phyloP scores from a whole-genome alignment of 768 basidiomycete genomes.

The Auriscalpium orientale region DNA sequence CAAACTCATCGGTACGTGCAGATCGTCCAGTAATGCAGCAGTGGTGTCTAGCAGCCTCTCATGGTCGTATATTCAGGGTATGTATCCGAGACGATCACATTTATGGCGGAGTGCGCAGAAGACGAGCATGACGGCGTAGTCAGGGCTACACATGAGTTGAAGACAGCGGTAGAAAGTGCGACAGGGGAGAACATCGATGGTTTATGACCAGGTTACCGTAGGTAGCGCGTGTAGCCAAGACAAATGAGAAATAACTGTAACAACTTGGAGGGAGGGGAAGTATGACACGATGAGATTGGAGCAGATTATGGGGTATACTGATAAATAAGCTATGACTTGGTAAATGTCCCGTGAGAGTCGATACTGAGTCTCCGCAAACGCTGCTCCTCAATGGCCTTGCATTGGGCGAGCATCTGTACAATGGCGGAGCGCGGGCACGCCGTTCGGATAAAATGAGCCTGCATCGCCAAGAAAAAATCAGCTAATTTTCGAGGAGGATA shows the following conservation, averaged over 20 bases:
- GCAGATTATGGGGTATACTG: background rate
- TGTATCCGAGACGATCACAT: slow-evolving; percentile 73
- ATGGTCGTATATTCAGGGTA: slow-evolving; percentile 42
- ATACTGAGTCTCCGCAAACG: slow-evolving; percentile 7
- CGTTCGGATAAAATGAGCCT: slow-evolving; percentile 14
- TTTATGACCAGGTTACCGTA: slow-evolving; percentile 1
- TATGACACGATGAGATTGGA: background rate
- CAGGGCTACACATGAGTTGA: slow-evolving; percentile 57
- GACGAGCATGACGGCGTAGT: slow-evolving; percentile 86
- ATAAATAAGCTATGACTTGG: background rate
- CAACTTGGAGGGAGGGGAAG: too few species aligned
- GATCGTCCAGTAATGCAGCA: background rate
- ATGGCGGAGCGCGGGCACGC: slow-evolving; percentile 15
- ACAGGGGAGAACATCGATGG: slow-evolving; percentile 35
- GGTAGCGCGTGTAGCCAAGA: background rate
- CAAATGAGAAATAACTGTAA: too few species aligned
- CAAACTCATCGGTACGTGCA: slow-evolving; percentile 58
- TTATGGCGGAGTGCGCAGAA: slow-evolving; percentile 81
- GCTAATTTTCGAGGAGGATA: too few species aligned
- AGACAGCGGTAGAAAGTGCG: slow-evolving; percentile 61
- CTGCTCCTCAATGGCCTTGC: slow-evolving; percentile 15
- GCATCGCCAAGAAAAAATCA: background rate
- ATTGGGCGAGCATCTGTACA: slow-evolving; percentile 14
- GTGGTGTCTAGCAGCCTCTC: background rate
- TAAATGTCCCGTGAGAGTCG: slow-evolving; percentile 7